These are phyloP conservation scores for Saccharomyces mikatae DNA, from an alignment of 805 yeast genomes.

Conservation along the genomic window DNA sequence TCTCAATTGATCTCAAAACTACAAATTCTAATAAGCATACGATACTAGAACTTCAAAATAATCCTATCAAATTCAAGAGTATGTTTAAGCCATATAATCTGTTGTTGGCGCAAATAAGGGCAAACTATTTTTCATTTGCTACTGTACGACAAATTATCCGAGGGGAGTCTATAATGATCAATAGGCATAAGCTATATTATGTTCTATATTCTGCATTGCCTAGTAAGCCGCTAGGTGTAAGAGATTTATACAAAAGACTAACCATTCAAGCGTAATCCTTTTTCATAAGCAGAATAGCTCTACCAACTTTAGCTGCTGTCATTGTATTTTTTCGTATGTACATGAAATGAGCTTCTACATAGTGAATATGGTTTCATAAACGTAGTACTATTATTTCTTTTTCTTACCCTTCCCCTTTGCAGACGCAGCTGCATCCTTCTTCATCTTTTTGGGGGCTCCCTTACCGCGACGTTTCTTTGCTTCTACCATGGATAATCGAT, in stretches of 20 bases:
- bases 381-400: conserved; percentile 28
- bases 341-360: neutral
- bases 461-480: conserved; percentile 77
- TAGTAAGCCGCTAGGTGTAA: conserved; percentile 25
- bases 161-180: conserved; percentile 40
- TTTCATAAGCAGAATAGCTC: neutral
- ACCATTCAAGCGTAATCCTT: neutral
- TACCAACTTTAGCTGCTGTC: neutral
- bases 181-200: conserved; percentile 42
- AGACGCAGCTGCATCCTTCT: conserved; percentile 33
- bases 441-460: conserved; percentile 77
- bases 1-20: conserved; percentile 21
- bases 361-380: neutral
- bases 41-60: conserved; percentile 31
- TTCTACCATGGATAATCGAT: conserved; percentile 57
- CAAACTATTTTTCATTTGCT: conserved; percentile 36
- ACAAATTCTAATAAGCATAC: conserved; percentile 7
- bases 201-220: conserved; percentile 49
- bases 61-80: conserved; percentile 36
- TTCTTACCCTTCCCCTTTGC: conserved; percentile 33
- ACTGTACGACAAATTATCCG: conserved; percentile 35
- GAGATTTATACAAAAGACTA: neutral
- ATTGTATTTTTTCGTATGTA: neutral
- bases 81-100: conserved; percentile 44
- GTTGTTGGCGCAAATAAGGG: conserved; percentile 34